Percentiles rank a stretch among this genome's conserved stretches.
These are phyloP conservation scores for Aspergillus aculeatinus DNA, from an alignment of 2,329 filamentous ascomycete genomes.

Conservation along the genomic window DNA sequence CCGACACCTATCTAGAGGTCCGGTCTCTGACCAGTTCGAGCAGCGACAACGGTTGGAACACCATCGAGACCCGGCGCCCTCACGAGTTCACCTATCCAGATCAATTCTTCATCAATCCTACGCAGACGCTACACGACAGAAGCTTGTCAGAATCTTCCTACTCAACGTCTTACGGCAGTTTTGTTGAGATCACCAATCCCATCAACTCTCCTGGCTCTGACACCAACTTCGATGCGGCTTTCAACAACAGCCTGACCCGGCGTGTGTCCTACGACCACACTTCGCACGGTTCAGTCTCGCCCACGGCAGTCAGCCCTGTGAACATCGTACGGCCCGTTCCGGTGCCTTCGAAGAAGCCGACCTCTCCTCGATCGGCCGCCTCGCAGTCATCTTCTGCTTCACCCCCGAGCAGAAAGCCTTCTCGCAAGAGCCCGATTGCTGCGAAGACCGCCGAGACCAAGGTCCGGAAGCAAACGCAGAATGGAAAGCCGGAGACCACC, in stretches of 20 bases:
- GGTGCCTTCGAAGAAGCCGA: slow-evolving; percentile 44
- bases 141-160: slow-evolving; percentile 83
- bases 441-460: slow-evolving; percentile 81
- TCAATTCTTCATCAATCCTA: slow-evolving; percentile 82
- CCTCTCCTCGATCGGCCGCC: slow-evolving; percentile 61
- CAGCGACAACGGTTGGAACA: slow-evolving; percentile 83
- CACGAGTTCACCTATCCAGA: slow-evolving; percentile 66
- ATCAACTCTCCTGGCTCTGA: slow-evolving; percentile 84
- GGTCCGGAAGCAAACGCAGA: slow-evolving; percentile 70
- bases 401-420: slow-evolving; percentile 63
- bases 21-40: slow-evolving; percentile 76
- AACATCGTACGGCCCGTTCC: slow-evolving; percentile 67
- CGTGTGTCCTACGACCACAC: slow-evolving; percentile 43
- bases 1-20: slow-evolving; percentile 79
- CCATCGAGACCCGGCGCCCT: slow-evolving; percentile 72
- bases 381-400: slow-evolving; percentile 65
- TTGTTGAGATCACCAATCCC: slow-evolving; percentile 76
- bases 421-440: slow-evolving; percentile 71
- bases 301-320: slow-evolving; percentile 62
- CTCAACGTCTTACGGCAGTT: slow-evolving; percentile 72
- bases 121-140: slow-evolving; percentile 83
- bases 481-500: slow-evolving; percentile 74
- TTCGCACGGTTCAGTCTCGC: slow-evolving; percentile 45
- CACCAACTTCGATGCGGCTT: slow-evolving; percentile 62
- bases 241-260: slow-evolving; percentile 39